Base-by-base conservation (phyloP, 768 basidiomycete genomes). In the Amanita pallidorosea region DNA sequence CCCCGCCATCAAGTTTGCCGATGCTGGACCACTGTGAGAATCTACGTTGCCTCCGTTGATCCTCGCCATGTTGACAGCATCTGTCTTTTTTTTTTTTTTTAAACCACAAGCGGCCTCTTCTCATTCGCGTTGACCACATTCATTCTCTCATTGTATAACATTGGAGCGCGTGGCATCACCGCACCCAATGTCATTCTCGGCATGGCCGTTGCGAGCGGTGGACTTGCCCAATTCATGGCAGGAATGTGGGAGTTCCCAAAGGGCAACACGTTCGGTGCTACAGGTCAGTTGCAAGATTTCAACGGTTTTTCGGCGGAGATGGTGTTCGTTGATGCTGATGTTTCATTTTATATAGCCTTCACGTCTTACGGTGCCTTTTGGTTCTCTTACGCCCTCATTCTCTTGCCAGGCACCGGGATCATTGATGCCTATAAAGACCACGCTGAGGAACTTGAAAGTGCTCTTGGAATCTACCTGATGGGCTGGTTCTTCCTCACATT, bases 191-290 rank as follows among this genome's bases (percentile, higher is more conserved):
- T 81, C 27, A 79, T 90, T 45, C 74, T 91, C 45, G 92, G 89
- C 46, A 90, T 94, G 89, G 88, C 89, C 18, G 61, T 88, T 57
- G 86, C 81, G 65, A 78, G 79, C 54, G 92, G 91, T 55, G 92
- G 92, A 53, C 80, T 93, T 29, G 83, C 75, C 11, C 92, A 94
- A 62, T 71, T 94, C 41, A 68, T 93, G 36, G 91, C 90, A 25
- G 92, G 92, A 38, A 89, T 92, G 84, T 91, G 88, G 88, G 83
- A 83, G 65, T 84, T 83, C 67, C 77, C 80, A 13, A 66, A 74
- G 23, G 81, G 81, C 0, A 88, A 89, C 55, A 69, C 67, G 0
- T 87, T 88, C 55, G 83, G 81, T 57, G 85, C 76, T 12, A 81
- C 85, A 25, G 83, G 85, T 85, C 35, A 65, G 83, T 68, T 38